phyloP scores from a whole-genome alignment of 495 filamentous ascomycete genomes.

The Annulohypoxylon stygium region DNA sequence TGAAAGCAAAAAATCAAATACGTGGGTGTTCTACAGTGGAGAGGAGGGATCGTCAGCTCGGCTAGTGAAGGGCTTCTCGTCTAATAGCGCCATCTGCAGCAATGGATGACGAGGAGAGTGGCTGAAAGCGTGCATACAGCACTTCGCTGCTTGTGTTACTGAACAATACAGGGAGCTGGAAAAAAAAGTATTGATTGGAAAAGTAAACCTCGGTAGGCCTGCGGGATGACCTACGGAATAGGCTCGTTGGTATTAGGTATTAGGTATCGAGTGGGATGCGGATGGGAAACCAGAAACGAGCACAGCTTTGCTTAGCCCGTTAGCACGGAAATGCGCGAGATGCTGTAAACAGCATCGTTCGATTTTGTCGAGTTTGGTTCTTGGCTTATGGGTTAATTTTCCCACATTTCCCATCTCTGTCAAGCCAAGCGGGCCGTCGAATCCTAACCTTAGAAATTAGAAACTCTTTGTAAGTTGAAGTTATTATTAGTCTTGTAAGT shows the following conservation, averaged over 20 bases:
- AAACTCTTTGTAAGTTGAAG: slow-evolving; percentile 27
- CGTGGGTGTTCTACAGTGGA: slow-evolving; percentile 4
- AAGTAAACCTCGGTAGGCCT: slow-evolving; percentile 33
- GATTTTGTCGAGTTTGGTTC: slow-evolving; percentile 39
- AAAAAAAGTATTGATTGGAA: slow-evolving; percentile 1
- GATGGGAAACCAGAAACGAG: slow-evolving; percentile 22
- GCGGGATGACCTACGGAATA: slow-evolving; percentile 28
- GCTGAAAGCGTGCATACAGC: slow-evolving; percentile 40
- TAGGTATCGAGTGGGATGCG: slow-evolving; percentile 22
- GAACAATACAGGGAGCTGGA: slow-evolving; percentile 31
- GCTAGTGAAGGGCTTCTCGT: slow-evolving; percentile 37
- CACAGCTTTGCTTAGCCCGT: slow-evolving; percentile 3
- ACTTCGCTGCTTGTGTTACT: slow-evolving; percentile 42
- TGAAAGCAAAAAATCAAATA: neutral
- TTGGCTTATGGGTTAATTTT: slow-evolving; percentile 41
- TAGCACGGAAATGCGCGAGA: slow-evolving; percentile 33
- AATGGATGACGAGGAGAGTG: slow-evolving; percentile 36
- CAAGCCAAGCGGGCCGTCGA: slow-evolving; percentile 5
- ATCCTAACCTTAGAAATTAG: slow-evolving; percentile 17
- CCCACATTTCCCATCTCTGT: slow-evolving; percentile 18
- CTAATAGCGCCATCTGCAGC: slow-evolving; percentile 28
- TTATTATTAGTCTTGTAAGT: slow-evolving; percentile 36
- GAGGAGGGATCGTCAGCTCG: slow-evolving; percentile 29
- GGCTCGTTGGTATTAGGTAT: slow-evolving; percentile 1
- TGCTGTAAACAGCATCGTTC: slow-evolving; percentile 37